Percentiles rank a stretch among this genome's conserved stretches.
These are phyloP conservation scores for Populus euphratica DNA, from an alignment of 345 rosid genomes.

Conservation along the genomic window DNA sequence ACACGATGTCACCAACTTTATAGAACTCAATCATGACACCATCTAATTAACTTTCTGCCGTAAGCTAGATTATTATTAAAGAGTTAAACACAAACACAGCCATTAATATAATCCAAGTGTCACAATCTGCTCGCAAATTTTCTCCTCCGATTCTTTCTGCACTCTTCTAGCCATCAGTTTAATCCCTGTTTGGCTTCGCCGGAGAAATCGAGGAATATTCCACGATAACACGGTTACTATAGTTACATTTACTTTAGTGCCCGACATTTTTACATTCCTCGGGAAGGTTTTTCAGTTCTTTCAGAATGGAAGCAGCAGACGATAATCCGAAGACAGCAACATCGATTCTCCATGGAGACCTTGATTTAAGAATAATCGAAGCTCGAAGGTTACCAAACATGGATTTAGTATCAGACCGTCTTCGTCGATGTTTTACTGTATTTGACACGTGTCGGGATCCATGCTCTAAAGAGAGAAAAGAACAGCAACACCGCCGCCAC, in stretches of 20 bases:
- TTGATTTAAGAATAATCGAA: conserved; percentile 61
- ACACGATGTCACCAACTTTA: too few species aligned
- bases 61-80: neutral
- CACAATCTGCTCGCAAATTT: neutral
- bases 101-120: neutral
- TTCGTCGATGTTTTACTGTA: conserved; percentile 48
- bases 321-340: neutral
- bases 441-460: conserved; percentile 39
- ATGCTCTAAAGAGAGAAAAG: neutral
- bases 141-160: neutral
- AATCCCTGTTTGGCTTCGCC: conserved; percentile 31
- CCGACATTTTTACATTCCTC: neutral
- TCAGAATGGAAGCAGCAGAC: neutral
- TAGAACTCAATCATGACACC: neutral
- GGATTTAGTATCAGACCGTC: conserved; percentile 61
- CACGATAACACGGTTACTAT: neutral
- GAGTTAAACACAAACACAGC: neutral
- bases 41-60: neutral
- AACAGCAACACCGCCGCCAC: conserved; percentile 13
- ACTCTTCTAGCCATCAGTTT: neutral
- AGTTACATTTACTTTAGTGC: neutral
- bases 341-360: conserved; percentile 64
- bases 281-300: neutral
- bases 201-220: conserved; percentile 20
- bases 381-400: conserved; percentile 78